Conservation (phyloP, 371 early-diverging fungal species). For the Mucor ambiguus region DNA sequence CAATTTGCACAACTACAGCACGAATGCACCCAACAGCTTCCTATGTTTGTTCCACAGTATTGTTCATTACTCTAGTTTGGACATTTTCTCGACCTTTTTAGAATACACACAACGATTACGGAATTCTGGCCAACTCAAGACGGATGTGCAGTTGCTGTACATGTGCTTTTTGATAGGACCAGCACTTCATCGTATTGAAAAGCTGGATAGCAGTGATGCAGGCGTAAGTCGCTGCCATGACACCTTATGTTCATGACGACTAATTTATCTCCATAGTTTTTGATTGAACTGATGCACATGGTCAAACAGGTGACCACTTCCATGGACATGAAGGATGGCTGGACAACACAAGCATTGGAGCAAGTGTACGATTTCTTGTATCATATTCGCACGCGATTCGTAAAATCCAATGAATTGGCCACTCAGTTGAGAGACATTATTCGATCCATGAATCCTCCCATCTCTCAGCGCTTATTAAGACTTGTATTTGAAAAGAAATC, state of each 20-base stretch:
- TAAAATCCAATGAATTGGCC: constrained; percentile 47
- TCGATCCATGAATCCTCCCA: constrained; percentile 48
- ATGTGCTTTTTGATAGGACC: constrained; percentile 77
- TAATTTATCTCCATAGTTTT: constrained; percentile 26
- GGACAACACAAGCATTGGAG: constrained; percentile 55
- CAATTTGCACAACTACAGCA: constrained; percentile 63
- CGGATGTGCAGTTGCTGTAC: constrained; percentile 77
- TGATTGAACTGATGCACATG: constrained; percentile 53
- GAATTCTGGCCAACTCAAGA: constrained; percentile 49
- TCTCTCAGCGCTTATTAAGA: constrained; percentile 43
- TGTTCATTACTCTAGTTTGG: constrained; percentile 64
- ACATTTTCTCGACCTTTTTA: constrained; percentile 48
- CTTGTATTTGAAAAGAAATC: constrained; percentile 27
- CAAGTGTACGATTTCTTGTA: constrained; percentile 62
- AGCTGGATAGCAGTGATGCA: constrained; percentile 48
- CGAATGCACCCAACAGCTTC: constrained; percentile 65
- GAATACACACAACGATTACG: constrained; percentile 41
- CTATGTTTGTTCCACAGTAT: constrained; percentile 66
- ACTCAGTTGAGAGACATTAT: constrained; percentile 47
- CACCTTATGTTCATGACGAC: neutral
- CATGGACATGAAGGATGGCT: constrained; percentile 55
- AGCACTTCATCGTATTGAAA: constrained; percentile 72
- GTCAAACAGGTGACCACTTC: constrained; percentile 48
- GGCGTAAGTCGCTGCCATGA: constrained; percentile 30
- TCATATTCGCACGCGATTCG: constrained; percentile 49